Base-by-base conservation (phyloP, 345 rosid species). In the Gossypium sturtianum region DNA sequence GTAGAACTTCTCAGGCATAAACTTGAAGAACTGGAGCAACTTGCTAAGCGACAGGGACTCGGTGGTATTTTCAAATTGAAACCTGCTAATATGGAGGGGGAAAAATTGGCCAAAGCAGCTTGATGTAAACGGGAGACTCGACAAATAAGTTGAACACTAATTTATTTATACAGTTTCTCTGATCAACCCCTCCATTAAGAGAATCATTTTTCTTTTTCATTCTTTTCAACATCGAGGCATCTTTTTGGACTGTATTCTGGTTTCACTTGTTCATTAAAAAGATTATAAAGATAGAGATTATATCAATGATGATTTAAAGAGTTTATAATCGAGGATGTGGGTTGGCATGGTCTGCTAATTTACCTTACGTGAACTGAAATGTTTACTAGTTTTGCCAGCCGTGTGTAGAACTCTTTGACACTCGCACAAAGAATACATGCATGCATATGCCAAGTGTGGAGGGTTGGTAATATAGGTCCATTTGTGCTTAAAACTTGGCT, bases 21-120 rank as follows among this genome's bases (percentile, higher is more conserved):
- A 70, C 79, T 94, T 73, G 85, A 72, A 56, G 96, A 93, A 81
- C 72, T 95, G 66, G 99, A 91, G 86, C 83, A 87, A 73, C 96
- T 90, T 29, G 91, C 98, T 9, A 88, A 72, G 73, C 73, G 80
- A 67, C 86, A 81, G 20, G 96, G 99, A 56, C 89, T 93, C 57
- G 56, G 83, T 11, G 97, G 97, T 65, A 16, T 87, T 16, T 82
- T 91, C 77, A 82, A 84, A 78, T 69, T 89, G 66, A 89, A 80
- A 79, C 86, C 76, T 48, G 78, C 80, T n/a, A 58, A 63, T 2
- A 43, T 76, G 1, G 82, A 81, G 29, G 77, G 79, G 20, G 75
- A 12, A 22, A 20, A 85, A 69, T 58, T 77, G 69, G 74, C 72
- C 9, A 84, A 84, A 71, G 77, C 89, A 70, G 77, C 63, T 70